Evolutionary conservation across 345 rosid genomes (phyloP), one percentile per base, ranked within the genome.

Genomic region (Syzygium aromaticum): DNA sequence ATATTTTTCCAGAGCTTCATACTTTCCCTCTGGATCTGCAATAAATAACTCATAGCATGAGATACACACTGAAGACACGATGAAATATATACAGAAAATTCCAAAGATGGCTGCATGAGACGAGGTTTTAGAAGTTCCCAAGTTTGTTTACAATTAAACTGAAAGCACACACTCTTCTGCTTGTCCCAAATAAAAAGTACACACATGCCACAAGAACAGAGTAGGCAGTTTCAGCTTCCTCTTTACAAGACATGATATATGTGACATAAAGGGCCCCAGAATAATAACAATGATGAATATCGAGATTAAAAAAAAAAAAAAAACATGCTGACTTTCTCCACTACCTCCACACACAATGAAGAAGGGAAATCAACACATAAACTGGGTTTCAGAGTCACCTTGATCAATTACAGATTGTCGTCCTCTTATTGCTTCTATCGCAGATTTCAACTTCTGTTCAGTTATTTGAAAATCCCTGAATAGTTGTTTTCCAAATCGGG

Each of bases 1-100:
- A 90, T 98, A 98, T 90, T 95, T 98, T 87, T 95, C 99, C 85
- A 98, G 84, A 86, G 98, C 96, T 92, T 98, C 99, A 52, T 98
- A 96, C 94, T 96, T 98, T 9, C 98, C 99, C 90, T 98, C 99
- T 85, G 99, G 99, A 92, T 96, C 99, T 98, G 93, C 56, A 89
- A 84, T 77, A 84, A 88, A 56, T 54, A 64, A 54, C 63, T 17
- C 80, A 73, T 14, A 33, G 49, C 80, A 54, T 73, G 80, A 33
- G 49, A 73, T 33, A 33, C 82, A 53, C 54, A 85, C 5, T 54
- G 88, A 63, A 91, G 89, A 73, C 51, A 80, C 73, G 30, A 87
- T 12, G 27, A 87, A 52, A 19, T 64, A 49, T 22, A n/a, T 84
- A 56, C 73, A 86, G 61, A 51, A 84, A 84, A 51, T 54, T 84